These are phyloP conservation scores for Abortiporus biennis DNA, from an alignment of 1,284 basidiomycete genomes.

Conservation along the genomic window DNA sequence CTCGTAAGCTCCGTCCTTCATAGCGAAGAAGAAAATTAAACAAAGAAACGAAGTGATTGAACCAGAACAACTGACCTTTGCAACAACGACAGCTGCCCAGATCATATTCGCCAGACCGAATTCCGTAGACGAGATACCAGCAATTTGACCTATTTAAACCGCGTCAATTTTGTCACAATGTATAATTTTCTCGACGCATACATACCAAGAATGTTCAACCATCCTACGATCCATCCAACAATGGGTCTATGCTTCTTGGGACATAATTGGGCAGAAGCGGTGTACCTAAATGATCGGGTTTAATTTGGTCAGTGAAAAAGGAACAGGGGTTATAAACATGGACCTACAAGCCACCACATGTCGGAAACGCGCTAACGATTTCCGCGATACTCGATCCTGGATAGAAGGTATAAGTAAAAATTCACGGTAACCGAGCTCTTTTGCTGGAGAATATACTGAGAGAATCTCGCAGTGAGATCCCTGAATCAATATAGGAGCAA, in stretches of 20 bases:
- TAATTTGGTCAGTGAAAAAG: constrained; percentile 1
- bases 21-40: not conserved
- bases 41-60: constrained; percentile 7
- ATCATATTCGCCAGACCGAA: constrained; percentile 90
- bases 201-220: constrained; percentile 81
- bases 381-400: constrained; percentile 68
- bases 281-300: constrained; percentile 41
- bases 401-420: not conserved
- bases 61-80: constrained; percentile 31
- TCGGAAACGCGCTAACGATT: constrained; percentile 77
- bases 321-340: not conserved
- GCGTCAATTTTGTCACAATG: not conserved
- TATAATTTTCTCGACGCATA: constrained; percentile 11
- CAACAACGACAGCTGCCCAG: constrained; percentile 65
- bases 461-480: too few relatives aligned
- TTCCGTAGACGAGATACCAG: constrained; percentile 82
- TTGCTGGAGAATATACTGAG: too few relatives aligned
- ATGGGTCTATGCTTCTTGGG: constrained; percentile 63
- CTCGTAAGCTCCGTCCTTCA: constrained; percentile 40
- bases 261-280: constrained; percentile 71
- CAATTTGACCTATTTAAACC: constrained; percentile 50
- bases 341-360: constrained; percentile 75
- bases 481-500: too few relatives aligned
- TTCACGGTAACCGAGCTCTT: too few relatives aligned
- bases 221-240: constrained; percentile 75